Percentiles rank a stretch among this genome's conserved stretches.
These are phyloP conservation scores for Kingdonia uniflora DNA, from an alignment of 164 flowering plant genomes.

Conservation along the genomic window DNA sequence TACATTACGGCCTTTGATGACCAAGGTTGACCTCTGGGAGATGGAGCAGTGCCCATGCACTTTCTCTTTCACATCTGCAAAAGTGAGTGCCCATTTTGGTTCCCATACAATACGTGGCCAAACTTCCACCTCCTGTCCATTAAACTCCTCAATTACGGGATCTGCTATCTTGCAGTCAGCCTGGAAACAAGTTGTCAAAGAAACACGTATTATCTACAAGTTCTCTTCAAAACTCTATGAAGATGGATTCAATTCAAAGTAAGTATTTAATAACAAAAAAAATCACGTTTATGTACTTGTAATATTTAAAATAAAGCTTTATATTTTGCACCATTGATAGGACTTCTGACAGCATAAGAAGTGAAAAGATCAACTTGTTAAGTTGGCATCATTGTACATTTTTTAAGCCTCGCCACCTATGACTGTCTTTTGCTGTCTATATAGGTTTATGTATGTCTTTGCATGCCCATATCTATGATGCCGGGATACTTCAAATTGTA, in stretches of 20 bases:
- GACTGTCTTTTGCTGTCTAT: too few relatives aligned
- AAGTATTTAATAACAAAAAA: not conserved
- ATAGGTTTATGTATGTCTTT: too few relatives aligned
- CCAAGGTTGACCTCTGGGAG: conserved; percentile 72
- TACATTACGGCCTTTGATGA: conserved; percentile 49
- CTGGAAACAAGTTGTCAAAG: conserved; percentile 27
- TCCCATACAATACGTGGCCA: conserved; percentile 91
- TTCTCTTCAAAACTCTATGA: not conserved
- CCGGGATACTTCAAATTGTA: too few relatives aligned
- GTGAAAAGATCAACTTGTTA: too few relatives aligned
- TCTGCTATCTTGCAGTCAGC: conserved; percentile 69
- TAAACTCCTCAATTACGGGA: conserved; percentile 55
- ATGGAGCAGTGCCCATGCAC: conserved; percentile 47
- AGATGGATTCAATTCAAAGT: not conserved
- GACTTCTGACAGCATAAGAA: too few relatives aligned
- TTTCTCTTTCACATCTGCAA: conserved; percentile 62
- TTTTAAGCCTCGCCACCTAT: too few relatives aligned
- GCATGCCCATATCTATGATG: too few relatives aligned
- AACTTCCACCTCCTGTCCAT: conserved; percentile 91
- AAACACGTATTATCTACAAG: not conserved
- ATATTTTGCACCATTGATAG: not conserved
- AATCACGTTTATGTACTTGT: not conserved
- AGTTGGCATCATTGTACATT: too few relatives aligned
- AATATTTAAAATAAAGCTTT: not conserved
- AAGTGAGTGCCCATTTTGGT: conserved; percentile 81